Evolutionary conservation across 371 early-diverging fungal genomes (phyloP).

Genomic region (Entomophthora muscae): DNA sequence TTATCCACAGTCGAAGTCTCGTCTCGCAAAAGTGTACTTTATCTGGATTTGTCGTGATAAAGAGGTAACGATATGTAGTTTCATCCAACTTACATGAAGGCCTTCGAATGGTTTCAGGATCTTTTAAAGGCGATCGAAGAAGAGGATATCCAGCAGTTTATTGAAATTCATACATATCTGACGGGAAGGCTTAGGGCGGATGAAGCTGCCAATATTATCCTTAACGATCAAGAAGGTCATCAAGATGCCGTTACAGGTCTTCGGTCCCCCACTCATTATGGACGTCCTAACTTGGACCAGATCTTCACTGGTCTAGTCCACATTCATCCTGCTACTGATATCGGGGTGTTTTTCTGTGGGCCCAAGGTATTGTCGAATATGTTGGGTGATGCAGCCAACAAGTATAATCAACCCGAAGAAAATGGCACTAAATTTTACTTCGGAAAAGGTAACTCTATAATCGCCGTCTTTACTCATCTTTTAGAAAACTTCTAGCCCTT

Average conservation of each 20-base stretch:
- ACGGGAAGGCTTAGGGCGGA: conserved; percentile 36
- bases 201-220: conserved; percentile 30
- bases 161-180: conserved; percentile 54
- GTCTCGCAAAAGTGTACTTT: conserved; percentile 65
- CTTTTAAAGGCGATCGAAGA: conserved; percentile 44
- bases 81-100: conserved; percentile 22
- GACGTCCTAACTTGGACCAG: conserved; percentile 36
- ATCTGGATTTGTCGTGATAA: conserved; percentile 74
- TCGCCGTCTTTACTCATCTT: neutral
- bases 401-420: conserved; percentile 28
- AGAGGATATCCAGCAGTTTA: conserved; percentile 35
- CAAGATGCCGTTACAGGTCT: conserved; percentile 35
- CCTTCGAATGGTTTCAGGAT: conserved; percentile 66
- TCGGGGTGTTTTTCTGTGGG: conserved; percentile 44
- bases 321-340: conserved; percentile 25
- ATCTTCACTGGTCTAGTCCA: conserved; percentile 32
- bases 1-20: conserved; percentile 21
- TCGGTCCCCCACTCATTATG: conserved; percentile 36
- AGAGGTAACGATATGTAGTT: conserved; percentile 17
- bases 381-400: conserved; percentile 36
- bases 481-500: neutral
- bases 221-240: conserved; percentile 25
- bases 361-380: conserved; percentile 29
- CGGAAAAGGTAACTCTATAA: conserved; percentile 12
- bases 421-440: conserved; percentile 15